Percentiles rank a stretch among this genome's conserved stretches.
These are phyloP conservation scores for Metarhizium anisopliae DNA, from an alignment of 2,329 filamentous ascomycete species.

Conservation along the genomic window DNA sequence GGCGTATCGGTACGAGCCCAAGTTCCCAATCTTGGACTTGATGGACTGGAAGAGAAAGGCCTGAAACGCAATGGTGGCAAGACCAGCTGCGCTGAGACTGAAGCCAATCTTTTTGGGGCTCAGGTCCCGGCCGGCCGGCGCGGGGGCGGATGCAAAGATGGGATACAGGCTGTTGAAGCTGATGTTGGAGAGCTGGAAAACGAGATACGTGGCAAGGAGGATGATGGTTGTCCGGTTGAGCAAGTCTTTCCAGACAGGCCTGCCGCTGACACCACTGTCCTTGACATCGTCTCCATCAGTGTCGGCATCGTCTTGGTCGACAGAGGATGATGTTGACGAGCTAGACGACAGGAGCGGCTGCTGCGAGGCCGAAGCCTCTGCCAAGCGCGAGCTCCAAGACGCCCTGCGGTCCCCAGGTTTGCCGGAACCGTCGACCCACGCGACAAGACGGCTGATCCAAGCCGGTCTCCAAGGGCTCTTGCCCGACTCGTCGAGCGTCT, in stretches of 20 bases:
- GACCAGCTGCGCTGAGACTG: constrained; percentile 73
- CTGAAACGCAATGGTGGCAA: constrained; percentile 85
- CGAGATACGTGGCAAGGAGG: constrained; percentile 75
- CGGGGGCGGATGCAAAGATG: constrained; percentile 71
- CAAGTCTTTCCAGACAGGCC: constrained; percentile 44
- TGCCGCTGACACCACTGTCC: constrained; percentile 15
- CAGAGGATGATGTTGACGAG: constrained; percentile 14
- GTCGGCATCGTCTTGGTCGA: constrained; percentile 12
- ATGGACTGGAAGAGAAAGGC: constrained; percentile 74
- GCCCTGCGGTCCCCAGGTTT: constrained; percentile 14
- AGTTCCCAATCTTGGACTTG: constrained; percentile 73
- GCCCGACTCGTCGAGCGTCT: constrained; percentile 46
- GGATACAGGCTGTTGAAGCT: constrained; percentile 94
- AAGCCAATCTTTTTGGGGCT: constrained; percentile 75
- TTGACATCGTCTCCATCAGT: constrained; percentile 6
- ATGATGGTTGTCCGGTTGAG: constrained; percentile 75
- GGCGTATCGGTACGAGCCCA: constrained; percentile 71
- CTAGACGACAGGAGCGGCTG: constrained; percentile 21
- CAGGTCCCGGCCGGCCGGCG: constrained; percentile 69
- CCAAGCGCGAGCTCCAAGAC: constrained; percentile 31
- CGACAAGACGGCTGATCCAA: constrained; percentile 23
- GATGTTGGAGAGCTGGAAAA: constrained; percentile 91
- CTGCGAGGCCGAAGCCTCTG: constrained; percentile 10
- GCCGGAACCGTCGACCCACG: constrained; percentile 16
- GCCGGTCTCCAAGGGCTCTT: constrained; percentile 20